Evolutionary conservation across 495 filamentous ascomycete species (phyloP).

Genomic region (Podospora fimiseda): DNA sequence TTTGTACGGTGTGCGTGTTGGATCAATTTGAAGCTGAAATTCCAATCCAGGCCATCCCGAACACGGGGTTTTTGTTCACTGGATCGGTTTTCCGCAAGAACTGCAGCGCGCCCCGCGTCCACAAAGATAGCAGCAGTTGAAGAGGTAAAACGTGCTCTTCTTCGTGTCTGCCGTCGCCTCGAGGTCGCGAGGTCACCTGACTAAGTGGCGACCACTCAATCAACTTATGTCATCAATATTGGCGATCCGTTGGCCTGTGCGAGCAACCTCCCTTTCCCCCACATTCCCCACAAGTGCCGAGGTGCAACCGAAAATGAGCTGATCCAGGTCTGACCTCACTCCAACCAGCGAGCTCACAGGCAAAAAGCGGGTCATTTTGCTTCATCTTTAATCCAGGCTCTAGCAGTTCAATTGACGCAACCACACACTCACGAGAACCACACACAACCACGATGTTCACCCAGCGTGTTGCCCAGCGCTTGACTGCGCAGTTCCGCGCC

Average conservation of each 20-base stretch:
- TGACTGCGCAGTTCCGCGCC: conserved; percentile 50
- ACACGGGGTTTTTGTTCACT: too few species aligned
- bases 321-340: conserved; percentile 24
- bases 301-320: conserved; percentile 20
- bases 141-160: neutral
- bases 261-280: too few species aligned
- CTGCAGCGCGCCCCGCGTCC: neutral
- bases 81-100: too few species aligned
- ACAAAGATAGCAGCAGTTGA: neutral
- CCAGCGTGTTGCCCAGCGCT: conserved; percentile 55
- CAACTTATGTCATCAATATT: conserved; percentile 10
- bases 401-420: conserved; percentile 7
- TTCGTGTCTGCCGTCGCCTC: neutral
- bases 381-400: conserved; percentile 6
- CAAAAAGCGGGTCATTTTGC: conserved; percentile 14
- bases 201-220: neutral
- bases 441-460: conserved; percentile 48
- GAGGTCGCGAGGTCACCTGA: conserved; percentile 18
- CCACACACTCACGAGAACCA: conserved; percentile 1
- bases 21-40: too few species aligned
- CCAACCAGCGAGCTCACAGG: conserved; percentile 3
- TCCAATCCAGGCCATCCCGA: too few species aligned
- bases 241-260: conserved; percentile 1
- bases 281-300: too few species aligned
- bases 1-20: too few species aligned